These are phyloP conservation scores for apple (Malus domestica) DNA, from an alignment of 306 rosid genomes.

Conservation along the genomic window DNA sequence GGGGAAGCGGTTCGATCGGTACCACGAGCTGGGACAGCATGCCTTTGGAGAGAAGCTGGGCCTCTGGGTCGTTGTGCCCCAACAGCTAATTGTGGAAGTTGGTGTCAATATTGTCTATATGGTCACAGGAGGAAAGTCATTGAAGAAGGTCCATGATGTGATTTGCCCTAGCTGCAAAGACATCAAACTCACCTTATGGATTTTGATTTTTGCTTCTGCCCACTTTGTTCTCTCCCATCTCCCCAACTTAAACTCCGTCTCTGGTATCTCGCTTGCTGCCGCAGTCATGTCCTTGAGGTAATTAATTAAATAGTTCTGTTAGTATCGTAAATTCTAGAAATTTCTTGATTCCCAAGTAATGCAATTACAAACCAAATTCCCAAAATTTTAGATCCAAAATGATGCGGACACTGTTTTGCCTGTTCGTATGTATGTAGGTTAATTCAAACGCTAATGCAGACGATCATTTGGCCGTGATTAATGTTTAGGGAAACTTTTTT, in stretches of 20 bases:
- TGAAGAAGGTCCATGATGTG: constrained; percentile 45
- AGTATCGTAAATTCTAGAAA: background rate
- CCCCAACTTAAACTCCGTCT: constrained; percentile 75
- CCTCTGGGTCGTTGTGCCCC: constrained; percentile 68
- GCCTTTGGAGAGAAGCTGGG: constrained; percentile 79
- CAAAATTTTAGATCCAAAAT: background rate
- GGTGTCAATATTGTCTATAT: constrained; percentile 66
- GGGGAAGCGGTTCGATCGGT: constrained; percentile 68
- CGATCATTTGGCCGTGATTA: background rate
- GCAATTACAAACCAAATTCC: background rate
- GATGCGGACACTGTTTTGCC: background rate
- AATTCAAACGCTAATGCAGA: background rate
- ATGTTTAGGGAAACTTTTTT: background rate
- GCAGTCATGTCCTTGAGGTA: constrained; percentile 75
- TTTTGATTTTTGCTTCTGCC: constrained; percentile 44
- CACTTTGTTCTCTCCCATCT: constrained; percentile 58
- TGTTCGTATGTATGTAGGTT: background rate
- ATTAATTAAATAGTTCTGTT: background rate
- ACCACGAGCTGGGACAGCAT: constrained; percentile 77
- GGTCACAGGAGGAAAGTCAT: constrained; percentile 68
- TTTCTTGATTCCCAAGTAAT: background rate
- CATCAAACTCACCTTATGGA: constrained; percentile 43
- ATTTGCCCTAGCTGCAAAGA: constrained; percentile 34
- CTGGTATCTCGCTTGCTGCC: constrained; percentile 56
- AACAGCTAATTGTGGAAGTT: constrained; percentile 59